These are phyloP conservation scores for Paracoccidioides brasiliensis DNA, from an alignment of 2,329 filamentous ascomycete species.

Conservation along the genomic window DNA sequence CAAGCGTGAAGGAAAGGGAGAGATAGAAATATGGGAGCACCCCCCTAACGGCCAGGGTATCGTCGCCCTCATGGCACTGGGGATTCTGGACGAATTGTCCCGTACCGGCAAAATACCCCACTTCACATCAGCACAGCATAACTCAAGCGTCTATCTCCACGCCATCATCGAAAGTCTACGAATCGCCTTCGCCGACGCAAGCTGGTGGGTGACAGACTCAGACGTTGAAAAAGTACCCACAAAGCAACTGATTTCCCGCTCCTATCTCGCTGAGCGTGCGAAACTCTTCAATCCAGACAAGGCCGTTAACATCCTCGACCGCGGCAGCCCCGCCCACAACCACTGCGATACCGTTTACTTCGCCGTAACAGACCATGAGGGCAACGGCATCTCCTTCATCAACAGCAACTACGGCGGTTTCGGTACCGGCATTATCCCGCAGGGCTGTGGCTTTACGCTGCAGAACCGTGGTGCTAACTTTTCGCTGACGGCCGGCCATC, in stretches of 20 bases:
- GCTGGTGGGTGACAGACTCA: constrained; percentile 84
- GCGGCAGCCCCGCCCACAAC: constrained; percentile 73
- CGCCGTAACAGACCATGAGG: constrained; percentile 62
- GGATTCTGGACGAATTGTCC: constrained; percentile 80
- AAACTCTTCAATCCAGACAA: constrained; percentile 47
- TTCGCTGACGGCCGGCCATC: constrained; percentile 53
- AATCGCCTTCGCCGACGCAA: constrained; percentile 78
- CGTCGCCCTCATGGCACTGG: constrained; percentile 84
- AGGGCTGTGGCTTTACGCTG: constrained; percentile 78
- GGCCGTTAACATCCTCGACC: constrained; percentile 42
- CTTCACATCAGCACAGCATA: constrained; percentile 62
- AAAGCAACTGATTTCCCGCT: constrained; percentile 52
- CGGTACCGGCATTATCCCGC: constrained; percentile 73
- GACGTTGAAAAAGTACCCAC: constrained; percentile 57
- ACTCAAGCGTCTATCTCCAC: constrained; percentile 69
- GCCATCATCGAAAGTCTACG: constrained; percentile 76
- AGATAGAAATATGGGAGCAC: constrained; percentile 84
- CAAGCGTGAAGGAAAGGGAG: constrained; percentile 33
- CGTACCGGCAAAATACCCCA: constrained; percentile 57
- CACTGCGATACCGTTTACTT: constrained; percentile 95
- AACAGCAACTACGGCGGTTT: constrained; percentile 86
- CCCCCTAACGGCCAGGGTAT: constrained; percentile 94
- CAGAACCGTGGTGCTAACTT: constrained; percentile 92
- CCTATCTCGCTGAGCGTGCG: constrained; percentile 60
- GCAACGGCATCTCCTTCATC: constrained; percentile 92